Base-by-base conservation (phyloP, 805 yeast species). In the Vanderwaltozyma yarrowii region DNA sequence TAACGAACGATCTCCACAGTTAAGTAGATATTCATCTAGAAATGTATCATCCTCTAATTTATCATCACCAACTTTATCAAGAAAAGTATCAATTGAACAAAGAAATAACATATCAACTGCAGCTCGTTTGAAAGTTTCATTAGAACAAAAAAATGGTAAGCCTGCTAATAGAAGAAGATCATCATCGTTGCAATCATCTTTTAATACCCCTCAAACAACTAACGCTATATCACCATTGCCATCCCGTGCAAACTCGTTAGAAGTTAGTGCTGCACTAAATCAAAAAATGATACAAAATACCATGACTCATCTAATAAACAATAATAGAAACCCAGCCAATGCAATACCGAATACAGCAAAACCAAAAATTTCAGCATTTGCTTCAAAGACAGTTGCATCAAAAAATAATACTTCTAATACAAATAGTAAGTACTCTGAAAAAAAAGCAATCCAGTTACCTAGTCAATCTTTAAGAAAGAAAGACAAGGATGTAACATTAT, bases 171-270 rank as follows among this genome's bases (percentile, higher is more conserved):
- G 61, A 30, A 50, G 54, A 19, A 50, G 64, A 35, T 58, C 65
- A 8, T 48, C 62, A 1, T 60, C 65, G 3, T 45, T 59, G 20
- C 63, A 59, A 39, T 46, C 62, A 4, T 38, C 50, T 21, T 39
- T 38, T 29, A 25, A 33, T 23, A 24, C 33, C 12, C 26, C 19
- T 7, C 33, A 29, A 27, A 25, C 15, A 11, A 32, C 12, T 19
- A 45, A 36, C 21, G 11, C 30, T 12, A 27, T n/a, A 28, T 24
- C 38, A 8, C 30, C 40, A 14, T 11, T 35, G 17, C 41, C 42
- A 3, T 42, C 45, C 16, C 49, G 61, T n/a, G 47, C 61, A 3
- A 57, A 56, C 41, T 58, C 63, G 1, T 42, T 58, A 27, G 56
- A 57, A 31, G 49, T 55, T 1, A 43, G 42, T n/a, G 56, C 58